Evolutionary conservation across 164 flowering plant species (phyloP), one percentile per base, ranked within the genome.

Genomic region (Annona cherimola): DNA sequence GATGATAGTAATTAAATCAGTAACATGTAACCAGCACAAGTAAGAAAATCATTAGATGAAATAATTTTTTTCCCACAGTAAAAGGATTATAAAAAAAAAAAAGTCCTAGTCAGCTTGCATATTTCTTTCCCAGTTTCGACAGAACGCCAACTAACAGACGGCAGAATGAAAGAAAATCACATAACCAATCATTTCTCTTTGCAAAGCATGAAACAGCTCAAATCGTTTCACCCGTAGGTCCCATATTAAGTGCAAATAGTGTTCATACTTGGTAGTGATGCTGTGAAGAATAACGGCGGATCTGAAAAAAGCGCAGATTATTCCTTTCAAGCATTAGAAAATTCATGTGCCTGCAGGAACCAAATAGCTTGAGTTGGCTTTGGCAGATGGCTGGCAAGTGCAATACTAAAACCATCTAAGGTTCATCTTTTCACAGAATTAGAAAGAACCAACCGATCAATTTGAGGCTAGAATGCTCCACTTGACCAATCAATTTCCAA

Each of bases 261-360:
- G 61, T 72, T 73, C 83, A 69, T 83, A 81, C 87, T 86, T 88
- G 89, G 80, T 66, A 84, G 73, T 65, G 79, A 80, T 70, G 81
- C 76, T 74, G 75, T 67, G 76, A 75, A 55, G 69, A 73, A 73
- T 75, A 79, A 78, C 66, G 75, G 79, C 78, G 76, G 69, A 76
- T 74, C 81, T 81, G 69, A 2, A 68, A 75, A 78, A 72, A 62
- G 75, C 76, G 85, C 85, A 79, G 77, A 79, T 76, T 79, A 81
- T 81, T 86, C 82, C 85, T 79, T 86, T 86, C 83, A 81, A 84
- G 78, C 79, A 70, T 69, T 77, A 63, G 74, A 75, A 80, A 78
- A 73, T 63, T 91, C 87, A 91, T 89, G 94, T 91, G 97, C 94
- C 94, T 91, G 97, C 97, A 91, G 85, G 92, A 88, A 90, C 86